These are phyloP conservation scores for Yamadazyma insecticola DNA, from an alignment of 805 yeast genomes.

Conservation along the genomic window DNA sequence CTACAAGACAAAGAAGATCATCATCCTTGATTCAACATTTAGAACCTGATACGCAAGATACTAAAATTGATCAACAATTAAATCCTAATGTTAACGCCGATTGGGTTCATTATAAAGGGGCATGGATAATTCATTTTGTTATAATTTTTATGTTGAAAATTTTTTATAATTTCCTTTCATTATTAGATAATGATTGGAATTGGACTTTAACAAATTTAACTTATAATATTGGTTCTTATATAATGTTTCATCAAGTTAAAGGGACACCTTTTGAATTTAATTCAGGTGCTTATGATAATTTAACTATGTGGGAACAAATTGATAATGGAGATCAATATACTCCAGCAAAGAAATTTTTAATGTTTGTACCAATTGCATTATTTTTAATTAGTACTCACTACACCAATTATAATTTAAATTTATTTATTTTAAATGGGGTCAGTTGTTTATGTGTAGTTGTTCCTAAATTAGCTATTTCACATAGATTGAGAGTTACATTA, in stretches of 20 bases:
- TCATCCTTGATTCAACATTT: conserved; percentile 87
- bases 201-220: conserved; percentile 94
- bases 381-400: conserved; percentile 88
- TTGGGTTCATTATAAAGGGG: conserved; percentile 96
- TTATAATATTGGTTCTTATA: conserved; percentile 85
- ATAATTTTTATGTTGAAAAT: conserved; percentile 70
- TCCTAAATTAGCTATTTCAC: conserved; percentile 84
- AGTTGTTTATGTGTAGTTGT: conserved; percentile 84
- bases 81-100: conserved; percentile 89
- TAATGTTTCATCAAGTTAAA: conserved; percentile 94
- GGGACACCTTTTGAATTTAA: conserved; percentile 98
- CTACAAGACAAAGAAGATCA: conserved; percentile 64
- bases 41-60: conserved; percentile 89
- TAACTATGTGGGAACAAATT: conserved; percentile 98
- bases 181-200: conserved; percentile 74
- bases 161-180: conserved; percentile 74
- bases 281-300: conserved; percentile 90
- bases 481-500: conserved; percentile 66
- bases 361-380: conserved; percentile 88
- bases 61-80: conserved; percentile 84
- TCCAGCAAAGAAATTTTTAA: conserved; percentile 88
- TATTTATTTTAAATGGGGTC: conserved; percentile 73
- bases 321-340: conserved; percentile 96
- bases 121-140: conserved; percentile 91
- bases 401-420: conserved; percentile 73